These are phyloP conservation scores for Ustilago cynodontis DNA, from an alignment of 1,284 basidiomycete species.

Conservation along the genomic window DNA sequence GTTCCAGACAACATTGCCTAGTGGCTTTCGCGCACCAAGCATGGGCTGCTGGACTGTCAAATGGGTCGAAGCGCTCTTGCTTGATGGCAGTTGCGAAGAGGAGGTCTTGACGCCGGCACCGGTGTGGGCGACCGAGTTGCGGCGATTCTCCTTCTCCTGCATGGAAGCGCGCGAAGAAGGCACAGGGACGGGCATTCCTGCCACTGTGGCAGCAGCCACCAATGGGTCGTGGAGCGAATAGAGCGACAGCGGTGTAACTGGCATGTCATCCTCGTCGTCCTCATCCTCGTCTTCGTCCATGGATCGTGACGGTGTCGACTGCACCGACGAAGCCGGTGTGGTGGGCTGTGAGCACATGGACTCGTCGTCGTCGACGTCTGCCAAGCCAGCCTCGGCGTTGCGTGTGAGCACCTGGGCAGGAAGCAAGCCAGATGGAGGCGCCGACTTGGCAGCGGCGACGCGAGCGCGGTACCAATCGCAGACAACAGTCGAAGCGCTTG, in stretches of 20 bases:
- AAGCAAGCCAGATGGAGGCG: conserved; percentile 38
- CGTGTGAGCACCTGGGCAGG: conserved; percentile 49
- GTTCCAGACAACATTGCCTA: conserved; percentile 47
- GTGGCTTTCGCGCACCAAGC: conserved; percentile 37
- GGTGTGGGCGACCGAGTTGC: conserved; percentile 10
- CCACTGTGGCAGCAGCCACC: conserved; percentile 44
- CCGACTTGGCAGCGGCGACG: conserved; percentile 31
- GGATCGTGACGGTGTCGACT: conserved; percentile 67
- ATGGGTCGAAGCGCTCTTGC: conserved; percentile 41
- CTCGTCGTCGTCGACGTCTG: conserved; percentile 58
- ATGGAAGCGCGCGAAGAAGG: conserved; percentile 37
- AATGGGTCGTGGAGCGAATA: conserved; percentile 65
- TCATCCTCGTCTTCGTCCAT: conserved; percentile 67
- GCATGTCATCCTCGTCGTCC: conserved; percentile 67
- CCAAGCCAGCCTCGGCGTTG: conserved; percentile 33
- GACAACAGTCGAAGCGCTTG: conserved; percentile 89
- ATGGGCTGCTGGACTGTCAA: conserved; percentile 41
- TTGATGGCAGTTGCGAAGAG: conserved; percentile 23
- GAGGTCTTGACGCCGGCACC: conserved; percentile 10
- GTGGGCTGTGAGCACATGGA: conserved; percentile 60
- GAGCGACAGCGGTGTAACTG: conserved; percentile 67
- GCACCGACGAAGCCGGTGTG: conserved; percentile 60
- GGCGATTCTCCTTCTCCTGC: conserved; percentile 40
- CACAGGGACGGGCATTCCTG: conserved; percentile 40
- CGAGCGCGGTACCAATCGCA: conserved; percentile 83